These are phyloP conservation scores for Yamagishiella unicocca DNA, from an alignment of 139 green algal genomes.

Conservation along the genomic window DNA sequence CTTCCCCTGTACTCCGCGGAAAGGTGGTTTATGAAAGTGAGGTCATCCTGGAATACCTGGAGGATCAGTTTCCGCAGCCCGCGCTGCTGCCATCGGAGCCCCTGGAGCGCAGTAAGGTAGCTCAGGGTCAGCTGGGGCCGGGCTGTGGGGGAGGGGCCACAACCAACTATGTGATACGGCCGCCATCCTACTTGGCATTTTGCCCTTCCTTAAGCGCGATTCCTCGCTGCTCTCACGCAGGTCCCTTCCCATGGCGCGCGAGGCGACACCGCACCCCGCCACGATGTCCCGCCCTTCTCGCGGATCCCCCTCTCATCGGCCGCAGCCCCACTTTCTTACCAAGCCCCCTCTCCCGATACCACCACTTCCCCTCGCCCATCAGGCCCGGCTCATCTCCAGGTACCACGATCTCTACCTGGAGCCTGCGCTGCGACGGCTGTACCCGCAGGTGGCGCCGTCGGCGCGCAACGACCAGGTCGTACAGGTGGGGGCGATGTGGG, in stretches of 20 bases:
- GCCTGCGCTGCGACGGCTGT: conserved; percentile 52
- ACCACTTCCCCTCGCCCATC: background rate
- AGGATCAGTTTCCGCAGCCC: conserved; percentile 44
- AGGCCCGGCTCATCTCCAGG: conserved; percentile 55
- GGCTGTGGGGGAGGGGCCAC: background rate
- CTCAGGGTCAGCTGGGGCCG: background rate
- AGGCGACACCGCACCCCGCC: too few species aligned
- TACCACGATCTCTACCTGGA: conserved; percentile 60
- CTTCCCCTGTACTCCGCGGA: background rate
- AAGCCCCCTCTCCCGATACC: background rate
- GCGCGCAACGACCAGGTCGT: background rate
- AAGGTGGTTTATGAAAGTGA: conserved; percentile 50
- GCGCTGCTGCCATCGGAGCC: conserved; percentile 42
- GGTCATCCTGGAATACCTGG: conserved; percentile 57
- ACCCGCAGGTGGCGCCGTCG: conserved; percentile 28
- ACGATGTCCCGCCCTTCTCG: too few species aligned
- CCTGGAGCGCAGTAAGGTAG: conserved; percentile 20
- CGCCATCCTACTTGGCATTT: background rate
- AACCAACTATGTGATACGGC: too few species aligned
- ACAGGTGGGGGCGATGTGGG: background rate
- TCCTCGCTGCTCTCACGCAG: too few species aligned
- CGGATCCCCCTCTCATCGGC: too few species aligned
- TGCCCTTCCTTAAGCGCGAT: background rate
- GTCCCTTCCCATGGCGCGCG: too few species aligned
- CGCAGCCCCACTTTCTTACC: too few species aligned